Evolutionary conservation across 306 rosid genomes (phyloP), one percentile per base, ranked within the genome.

Genomic region (Cucurbita pepo): DNA sequence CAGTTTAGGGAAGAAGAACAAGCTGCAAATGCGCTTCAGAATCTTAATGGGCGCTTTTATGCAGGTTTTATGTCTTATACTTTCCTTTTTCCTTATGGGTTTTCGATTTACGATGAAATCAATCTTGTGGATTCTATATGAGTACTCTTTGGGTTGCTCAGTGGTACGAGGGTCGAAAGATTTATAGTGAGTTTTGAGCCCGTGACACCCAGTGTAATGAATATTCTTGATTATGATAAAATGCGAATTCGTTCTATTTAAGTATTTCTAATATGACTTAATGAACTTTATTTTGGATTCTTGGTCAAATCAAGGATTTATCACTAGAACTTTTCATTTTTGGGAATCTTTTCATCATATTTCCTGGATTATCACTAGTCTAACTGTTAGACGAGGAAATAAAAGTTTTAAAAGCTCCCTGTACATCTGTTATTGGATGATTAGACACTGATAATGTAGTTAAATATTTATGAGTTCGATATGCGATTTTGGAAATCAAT

Each of bases 1-100:
- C 90, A 86, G 77, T 86, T 91, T 74, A 88, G 94, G 65, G 97
- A 91, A 85, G 99, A 95, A 55, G 99, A 95, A 48, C 97, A 95
- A 79, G 99, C 99, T 77, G 89, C 97, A 8, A 88, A 87, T 53
- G 99, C 99, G 9, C 92, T 95, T 22, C 83, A 83, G 76, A 89
- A 88, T 82, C 97, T 95, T 71, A 86, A 81, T 73, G 99, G 99
- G 37, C 86, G 97, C 74, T 90, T 92, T 78, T 92, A 92, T 79
- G 91, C 98, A 66, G 98, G 98, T 92, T 66, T 12, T 56, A 38
- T 57, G 66, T 56, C 55, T 36, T 2, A 1, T 30, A 7, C 41
- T 25, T 53, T 30, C 14, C 25, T 9, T 7, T 55, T 21, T 22
- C 34, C 10, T n/a, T 3, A 16, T 1, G 5, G 6, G 3, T 47